These are phyloP conservation scores for Eimeria nieschulzi DNA, from an alignment of 169 alveolate species.

Conservation along the genomic window DNA sequence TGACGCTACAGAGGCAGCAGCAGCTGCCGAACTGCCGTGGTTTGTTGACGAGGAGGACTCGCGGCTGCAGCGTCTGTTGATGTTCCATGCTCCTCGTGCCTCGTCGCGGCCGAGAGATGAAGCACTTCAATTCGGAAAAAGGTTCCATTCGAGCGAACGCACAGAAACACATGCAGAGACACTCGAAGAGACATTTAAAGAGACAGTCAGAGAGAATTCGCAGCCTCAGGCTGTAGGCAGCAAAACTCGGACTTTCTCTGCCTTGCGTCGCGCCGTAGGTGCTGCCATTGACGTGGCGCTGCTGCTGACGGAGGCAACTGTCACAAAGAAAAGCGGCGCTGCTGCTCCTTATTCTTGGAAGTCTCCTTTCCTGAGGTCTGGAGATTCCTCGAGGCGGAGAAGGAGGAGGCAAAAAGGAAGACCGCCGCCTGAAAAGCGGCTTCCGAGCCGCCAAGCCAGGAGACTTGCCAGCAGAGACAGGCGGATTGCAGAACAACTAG, in stretches of 20 bases:
- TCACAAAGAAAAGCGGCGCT: slow-evolving; percentile 52
- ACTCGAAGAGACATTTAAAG: neutral
- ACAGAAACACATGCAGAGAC: neutral
- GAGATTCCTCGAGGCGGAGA: slow-evolving; percentile 20
- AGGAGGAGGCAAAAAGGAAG: slow-evolving; percentile 52
- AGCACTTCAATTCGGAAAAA: too few species aligned
- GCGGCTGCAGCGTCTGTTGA: slow-evolving; percentile 34
- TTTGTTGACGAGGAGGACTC: slow-evolving; percentile 18
- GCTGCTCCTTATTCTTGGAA: slow-evolving; percentile 32
- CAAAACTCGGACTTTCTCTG: neutral
- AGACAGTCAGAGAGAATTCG: neutral
- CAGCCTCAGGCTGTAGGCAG: neutral
- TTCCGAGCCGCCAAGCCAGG: slow-evolving; percentile 48
- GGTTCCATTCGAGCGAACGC: too few species aligned
- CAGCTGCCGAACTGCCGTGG: slow-evolving; percentile 19
- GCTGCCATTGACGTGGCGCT: slow-evolving; percentile 72
- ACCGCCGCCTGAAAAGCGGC: slow-evolving; percentile 23
- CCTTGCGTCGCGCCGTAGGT: slow-evolving; percentile 52
- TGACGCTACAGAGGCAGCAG: neutral
- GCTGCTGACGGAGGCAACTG: slow-evolving; percentile 51
- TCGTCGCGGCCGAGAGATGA: too few species aligned
- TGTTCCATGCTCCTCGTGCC: neutral
- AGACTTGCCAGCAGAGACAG: slow-evolving; percentile 25
- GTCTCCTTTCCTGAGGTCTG: slow-evolving; percentile 41
- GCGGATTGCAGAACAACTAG: neutral